These are phyloP conservation scores for Solanum piurae DNA, from an alignment of 257 asterid species.

Conservation along the genomic window DNA sequence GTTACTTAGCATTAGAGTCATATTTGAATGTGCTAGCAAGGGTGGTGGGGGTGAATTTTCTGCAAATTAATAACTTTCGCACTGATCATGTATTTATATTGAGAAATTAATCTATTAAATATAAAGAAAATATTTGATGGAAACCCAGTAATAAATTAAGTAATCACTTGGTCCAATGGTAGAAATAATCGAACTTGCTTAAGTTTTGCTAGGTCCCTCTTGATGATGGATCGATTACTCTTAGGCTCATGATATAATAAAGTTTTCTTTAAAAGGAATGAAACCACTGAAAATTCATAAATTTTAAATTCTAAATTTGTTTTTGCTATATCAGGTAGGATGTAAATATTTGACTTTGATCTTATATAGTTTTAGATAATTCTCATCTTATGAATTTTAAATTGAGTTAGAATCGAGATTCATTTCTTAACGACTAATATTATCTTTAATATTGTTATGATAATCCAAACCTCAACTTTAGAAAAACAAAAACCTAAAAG, in stretches of 20 bases:
- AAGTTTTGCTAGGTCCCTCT: not conserved
- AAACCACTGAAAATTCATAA: not conserved
- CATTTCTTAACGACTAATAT: not conserved
- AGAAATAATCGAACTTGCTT: not conserved
- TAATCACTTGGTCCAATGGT: not conserved
- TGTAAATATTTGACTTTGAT: not conserved
- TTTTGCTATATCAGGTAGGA: not conserved
- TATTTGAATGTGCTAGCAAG: not conserved
- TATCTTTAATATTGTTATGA: not conserved
- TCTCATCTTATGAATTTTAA: not conserved
- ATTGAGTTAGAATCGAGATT: not conserved
- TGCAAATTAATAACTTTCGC: fast-evolving
- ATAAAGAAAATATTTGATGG: not conserved
- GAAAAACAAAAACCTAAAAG: not conserved
- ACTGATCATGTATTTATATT: not conserved
- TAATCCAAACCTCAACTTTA: not conserved
- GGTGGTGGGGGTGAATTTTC: not conserved
- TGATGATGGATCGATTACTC: not conserved
- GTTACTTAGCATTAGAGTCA: not conserved
- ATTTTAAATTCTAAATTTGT: not conserved
- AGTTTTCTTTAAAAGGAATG: not conserved
- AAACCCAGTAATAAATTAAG: not conserved
- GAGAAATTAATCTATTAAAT: not conserved
- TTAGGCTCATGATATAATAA: not conserved
- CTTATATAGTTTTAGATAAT: not conserved